phyloP scores from a whole-genome alignment of 169 alveolate species.

The Cyclospora cayetanensis region DNA sequence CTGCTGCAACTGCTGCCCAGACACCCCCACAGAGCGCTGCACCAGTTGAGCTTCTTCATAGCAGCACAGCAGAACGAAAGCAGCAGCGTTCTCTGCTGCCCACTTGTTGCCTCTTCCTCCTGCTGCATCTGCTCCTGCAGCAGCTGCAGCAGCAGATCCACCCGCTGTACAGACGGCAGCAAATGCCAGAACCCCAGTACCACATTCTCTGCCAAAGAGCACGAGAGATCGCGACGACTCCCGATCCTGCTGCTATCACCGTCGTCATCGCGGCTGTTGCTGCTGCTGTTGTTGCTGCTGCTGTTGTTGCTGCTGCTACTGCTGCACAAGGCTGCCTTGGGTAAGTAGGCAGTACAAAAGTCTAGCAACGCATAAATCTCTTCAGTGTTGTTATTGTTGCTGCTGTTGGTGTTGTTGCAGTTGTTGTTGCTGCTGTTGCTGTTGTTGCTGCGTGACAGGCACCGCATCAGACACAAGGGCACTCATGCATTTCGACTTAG shows the following conservation, averaged over 20 bases:
- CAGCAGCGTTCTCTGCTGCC: constrained; percentile 13
- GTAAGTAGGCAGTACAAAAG: neutral
- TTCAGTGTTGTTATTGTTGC: neutral
- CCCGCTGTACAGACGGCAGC: neutral
- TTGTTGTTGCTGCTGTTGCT: neutral
- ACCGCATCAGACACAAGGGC: neutral
- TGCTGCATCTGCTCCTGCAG: neutral
- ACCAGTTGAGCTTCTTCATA: neutral
- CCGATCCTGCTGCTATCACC: constrained; percentile 10
- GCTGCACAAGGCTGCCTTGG: neutral
- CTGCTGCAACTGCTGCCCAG: constrained; percentile 2
- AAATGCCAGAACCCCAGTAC: constrained; percentile 13
- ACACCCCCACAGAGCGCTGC: neutral
- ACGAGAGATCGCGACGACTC: neutral
- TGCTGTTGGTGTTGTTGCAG: neutral
- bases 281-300: neutral
- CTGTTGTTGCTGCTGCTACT: constrained; percentile 19
- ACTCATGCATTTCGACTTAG: neutral
- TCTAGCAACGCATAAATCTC: neutral
- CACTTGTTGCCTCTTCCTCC: neutral
- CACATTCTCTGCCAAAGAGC: neutral
- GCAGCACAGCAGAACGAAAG: constrained; percentile 23
- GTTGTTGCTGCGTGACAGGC: neutral
- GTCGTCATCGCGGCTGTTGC: too few species aligned
- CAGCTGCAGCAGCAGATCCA: neutral